Evolutionary conservation across 1,284 basidiomycete species (phyloP), one percentile per base, ranked within the genome.

Genomic region (Phellinidium pouzarii): DNA sequence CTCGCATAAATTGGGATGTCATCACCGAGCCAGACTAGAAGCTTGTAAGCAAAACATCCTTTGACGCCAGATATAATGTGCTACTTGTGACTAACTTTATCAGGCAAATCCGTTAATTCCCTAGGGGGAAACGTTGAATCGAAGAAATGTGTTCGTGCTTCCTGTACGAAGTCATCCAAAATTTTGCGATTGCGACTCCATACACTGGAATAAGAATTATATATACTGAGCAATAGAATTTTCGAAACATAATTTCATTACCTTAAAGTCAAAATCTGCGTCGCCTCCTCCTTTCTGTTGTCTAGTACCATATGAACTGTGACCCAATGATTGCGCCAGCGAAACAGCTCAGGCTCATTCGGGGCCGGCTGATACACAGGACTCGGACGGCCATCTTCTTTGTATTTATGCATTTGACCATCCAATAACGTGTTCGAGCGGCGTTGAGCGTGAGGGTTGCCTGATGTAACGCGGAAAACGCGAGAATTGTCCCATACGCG

Each of bases 151-250:
- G 34, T 47, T 40, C 53, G 36, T 44, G 53, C 53, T 38, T 55
- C 53, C 27, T 55, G 48, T 17, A 55, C 53, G 38, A 55, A 55
- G 17, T 55, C 53, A 41, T 55, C 53, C 19, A 55, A 37, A 25
- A 55, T 51, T 22, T 51, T 50, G 23, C 53, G 53, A n/a, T 55
- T 51, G 12, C 53, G 53, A 38, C 53, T 55, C 53, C 53, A 55
- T 9, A 55, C 49, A 42, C 53, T 55, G 29, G 36, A 41, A 9
- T 22, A 14, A 17, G 4, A 25, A 14, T 29, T 36, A 4, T 7
- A 25, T 9, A 23, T 12, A 23, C 8, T 34, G 31, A 34, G 38
- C 8, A 20, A 29, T 27, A 17, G 9, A 23, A 45, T 9, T 12
- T 12, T 14, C 7, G 29, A 25, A 27, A 25, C 14, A 44, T 4